Percentiles rank a stretch among this genome's conserved stretches.
Evolutionary conservation across 352 stramenopile species (phyloP).

Genomic region (Blastocystis sp.): DNA sequence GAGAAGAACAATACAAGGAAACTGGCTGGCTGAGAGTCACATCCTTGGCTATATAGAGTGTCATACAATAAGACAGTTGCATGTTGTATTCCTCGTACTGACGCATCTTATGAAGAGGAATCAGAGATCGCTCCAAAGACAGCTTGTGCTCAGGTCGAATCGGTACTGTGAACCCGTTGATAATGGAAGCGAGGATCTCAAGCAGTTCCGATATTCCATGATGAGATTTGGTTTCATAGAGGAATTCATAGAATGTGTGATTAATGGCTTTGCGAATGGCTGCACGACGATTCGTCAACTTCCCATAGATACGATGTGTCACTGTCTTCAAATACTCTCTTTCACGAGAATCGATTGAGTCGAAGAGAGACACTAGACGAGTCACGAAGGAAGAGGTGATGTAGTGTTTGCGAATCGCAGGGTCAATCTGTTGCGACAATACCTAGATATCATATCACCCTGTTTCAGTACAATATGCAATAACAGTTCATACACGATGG

Average conservation of each 20-base stretch:
- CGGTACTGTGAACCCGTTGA: constrained; percentile 98
- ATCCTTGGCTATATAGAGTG: constrained; percentile 98
- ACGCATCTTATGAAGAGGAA: constrained; percentile 95
- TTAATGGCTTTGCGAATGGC: constrained; percentile 95
- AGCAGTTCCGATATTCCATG: constrained; percentile 92
- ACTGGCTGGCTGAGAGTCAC: constrained; percentile 87
- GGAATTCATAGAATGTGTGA: constrained; percentile 95
- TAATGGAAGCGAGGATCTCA: constrained; percentile 96
- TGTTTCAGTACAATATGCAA: constrained; percentile 79
- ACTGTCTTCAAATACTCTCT: constrained; percentile 99
- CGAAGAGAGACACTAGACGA: constrained; percentile 89
- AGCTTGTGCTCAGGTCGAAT: constrained; percentile 94
- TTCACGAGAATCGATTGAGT: constrained; percentile 93
- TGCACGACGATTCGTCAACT: constrained; percentile 95
- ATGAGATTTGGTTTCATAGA: constrained; percentile 91
- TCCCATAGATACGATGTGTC: constrained; percentile 96
- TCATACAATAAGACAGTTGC: constrained; percentile 98
- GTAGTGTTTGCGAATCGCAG: constrained; percentile 89
- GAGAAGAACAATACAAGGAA: constrained; percentile 71
- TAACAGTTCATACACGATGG: constrained; percentile 99
- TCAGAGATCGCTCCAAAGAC: constrained; percentile 87
- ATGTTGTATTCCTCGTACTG: constrained; percentile 94
- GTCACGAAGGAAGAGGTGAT: constrained; percentile 93
- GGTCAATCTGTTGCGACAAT: constrained; percentile 89
- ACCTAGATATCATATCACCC: constrained; percentile 73